Percentiles rank a stretch among this genome's conserved stretches.
Evolutionary conservation across 805 yeast genomes (phyloP).

Genomic region (Ogataea trehaloabstinens): DNA sequence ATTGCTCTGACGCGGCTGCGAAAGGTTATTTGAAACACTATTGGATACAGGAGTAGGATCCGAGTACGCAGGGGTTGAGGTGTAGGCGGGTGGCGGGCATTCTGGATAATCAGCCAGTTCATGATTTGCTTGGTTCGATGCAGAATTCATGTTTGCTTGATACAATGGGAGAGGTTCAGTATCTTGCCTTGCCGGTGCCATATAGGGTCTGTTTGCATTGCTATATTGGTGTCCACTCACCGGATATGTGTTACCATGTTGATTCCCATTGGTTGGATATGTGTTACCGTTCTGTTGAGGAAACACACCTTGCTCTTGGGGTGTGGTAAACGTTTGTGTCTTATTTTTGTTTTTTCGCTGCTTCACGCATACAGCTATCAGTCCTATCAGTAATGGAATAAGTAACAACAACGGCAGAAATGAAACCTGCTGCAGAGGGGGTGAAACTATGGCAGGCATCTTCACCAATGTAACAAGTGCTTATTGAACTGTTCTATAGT

Average conservation of each 20-base stretch:
- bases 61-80: not conserved
- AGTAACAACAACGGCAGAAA: constrained; percentile 1
- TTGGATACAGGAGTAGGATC: not conserved
- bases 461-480: too few relatives aligned
- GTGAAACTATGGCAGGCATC: constrained; percentile 1
- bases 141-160: not conserved
- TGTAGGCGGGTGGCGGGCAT: constrained; percentile 1
- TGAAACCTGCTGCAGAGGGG: constrained; percentile 2
- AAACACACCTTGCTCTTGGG: not conserved
- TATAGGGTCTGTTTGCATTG: not conserved
- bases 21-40: not conserved
- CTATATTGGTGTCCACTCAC: too few relatives aligned
- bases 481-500: too few relatives aligned
- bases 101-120: not conserved
- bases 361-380: not conserved
- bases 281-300: not conserved
- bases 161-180: constrained; percentile 1
- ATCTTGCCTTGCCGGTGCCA: not conserved
- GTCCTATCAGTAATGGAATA: not conserved
- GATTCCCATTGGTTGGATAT: too few relatives aligned
- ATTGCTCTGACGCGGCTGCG: not conserved
- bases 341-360: not conserved
- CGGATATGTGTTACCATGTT: too few relatives aligned
- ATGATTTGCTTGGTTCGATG: too few relatives aligned
- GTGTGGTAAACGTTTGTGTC: not conserved